Percentiles rank a stretch among this genome's conserved stretches.
Evolutionary conservation across 2,329 filamentous ascomycete genomes (phyloP).

Genomic region (Sporothrix euskadiensis): DNA sequence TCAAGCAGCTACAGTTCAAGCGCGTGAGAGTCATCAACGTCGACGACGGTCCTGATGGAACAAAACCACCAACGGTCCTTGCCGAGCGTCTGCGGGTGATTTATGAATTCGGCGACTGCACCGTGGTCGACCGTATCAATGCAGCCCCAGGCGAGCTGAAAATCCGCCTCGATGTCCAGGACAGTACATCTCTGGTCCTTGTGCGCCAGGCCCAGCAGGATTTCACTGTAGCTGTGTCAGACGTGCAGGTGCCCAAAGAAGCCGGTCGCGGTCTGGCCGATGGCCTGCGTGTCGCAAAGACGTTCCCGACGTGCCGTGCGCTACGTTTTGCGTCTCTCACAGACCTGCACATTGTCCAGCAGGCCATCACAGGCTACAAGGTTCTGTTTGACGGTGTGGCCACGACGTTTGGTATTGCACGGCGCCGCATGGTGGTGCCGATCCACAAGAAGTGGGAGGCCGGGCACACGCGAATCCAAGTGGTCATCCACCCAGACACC

Average conservation of each 20-base stretch:
- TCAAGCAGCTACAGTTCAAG: slow-evolving; percentile 63
- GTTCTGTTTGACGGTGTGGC: slow-evolving; percentile 75
- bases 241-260: slow-evolving; percentile 63
- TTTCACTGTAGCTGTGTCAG: slow-evolving; percentile 72
- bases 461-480: slow-evolving; percentile 73
- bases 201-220: slow-evolving; percentile 74
- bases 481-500: slow-evolving; percentile 69
- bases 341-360: slow-evolving; percentile 77
- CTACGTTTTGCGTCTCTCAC: slow-evolving; percentile 65
- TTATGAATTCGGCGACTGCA: slow-evolving; percentile 72
- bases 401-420: slow-evolving; percentile 74
- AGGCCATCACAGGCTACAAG: slow-evolving; percentile 74
- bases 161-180: slow-evolving; percentile 63
- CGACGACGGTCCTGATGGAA: slow-evolving; percentile 61
- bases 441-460: slow-evolving; percentile 96
- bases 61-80: slow-evolving; percentile 65
- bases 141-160: slow-evolving; percentile 73
- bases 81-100: slow-evolving; percentile 76
- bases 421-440: slow-evolving; percentile 83
- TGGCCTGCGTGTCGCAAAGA: slow-evolving; percentile 60
- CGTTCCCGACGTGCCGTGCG: slow-evolving; percentile 66
- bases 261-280: slow-evolving; percentile 63
- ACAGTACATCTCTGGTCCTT: slow-evolving; percentile 63
- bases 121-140: slow-evolving; percentile 80
- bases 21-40: slow-evolving; percentile 71